Base-by-base conservation (phyloP, 257 asterid genomes). In the Pogostemon cablin region DNA sequence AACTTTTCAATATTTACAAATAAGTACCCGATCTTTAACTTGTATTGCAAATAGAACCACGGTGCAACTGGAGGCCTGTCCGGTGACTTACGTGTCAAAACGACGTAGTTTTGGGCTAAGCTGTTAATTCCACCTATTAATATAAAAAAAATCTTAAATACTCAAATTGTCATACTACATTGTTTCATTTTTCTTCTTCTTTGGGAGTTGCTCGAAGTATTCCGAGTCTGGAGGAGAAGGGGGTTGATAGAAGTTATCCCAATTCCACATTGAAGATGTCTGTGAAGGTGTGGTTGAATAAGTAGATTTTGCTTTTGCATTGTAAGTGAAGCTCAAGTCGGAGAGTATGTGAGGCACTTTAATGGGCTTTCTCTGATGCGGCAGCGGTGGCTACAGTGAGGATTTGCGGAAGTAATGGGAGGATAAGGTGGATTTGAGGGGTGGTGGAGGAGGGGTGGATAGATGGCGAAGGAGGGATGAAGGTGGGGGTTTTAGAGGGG, bases 251-350 rank as follows among this genome's bases (percentile, higher is more conserved):
- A 25, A 25, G 32, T 25, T 25, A 25, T 25, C 32, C 1, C 1
- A 25, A 25, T 25, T 25, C 32, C 32, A 25, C 32, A 25, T 25
- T 25, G 32, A 25, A 25, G 32, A 25, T 25, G 32, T 25, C 32
- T 25, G 32, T 25, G 32, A 25, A 0, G 32, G 97, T 20, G 96
- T 92, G 41, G 57, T 62, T 0, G 98, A 81, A 59, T 78, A 90
- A 3, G 85, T 85, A 8, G 96, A 83, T 69, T 83, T 76, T 3
- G 87, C 82, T 49, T 80, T 81, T 4, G 91, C 87, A 9, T 82
- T 72, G 72, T 77, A 82, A 4, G 90, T 42, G 79, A 84, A 72
- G 77, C 95, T 88, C 35, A 95, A 87, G 42, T 25, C 32, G 32
- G 32, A 25, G 32, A 25, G 32, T 25, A 25, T 25, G 32, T 25